Percentiles rank a stretch among this genome's conserved stretches.
Evolutionary conservation across 2,329 filamentous ascomycete species (phyloP).

Genomic region (Hymenoscyphus linearis): DNA sequence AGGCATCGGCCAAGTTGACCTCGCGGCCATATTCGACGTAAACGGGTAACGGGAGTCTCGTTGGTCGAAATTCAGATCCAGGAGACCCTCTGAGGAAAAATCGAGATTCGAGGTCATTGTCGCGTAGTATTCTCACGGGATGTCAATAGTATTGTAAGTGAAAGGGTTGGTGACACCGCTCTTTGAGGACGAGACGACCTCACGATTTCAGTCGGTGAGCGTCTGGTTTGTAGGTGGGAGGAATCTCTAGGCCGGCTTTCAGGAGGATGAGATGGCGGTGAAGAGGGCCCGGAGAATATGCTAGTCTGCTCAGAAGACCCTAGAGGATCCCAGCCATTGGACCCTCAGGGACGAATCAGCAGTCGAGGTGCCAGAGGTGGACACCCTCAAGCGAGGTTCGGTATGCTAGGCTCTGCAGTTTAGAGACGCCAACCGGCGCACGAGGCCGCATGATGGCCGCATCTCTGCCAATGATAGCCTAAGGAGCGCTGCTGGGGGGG

Average conservation of each 20-base stretch:
- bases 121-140: constrained; percentile 29
- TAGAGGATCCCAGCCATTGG: not conserved
- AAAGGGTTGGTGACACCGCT: constrained; percentile 32
- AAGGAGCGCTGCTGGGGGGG: not conserved
- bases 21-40: constrained; percentile 38
- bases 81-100: constrained; percentile 56
- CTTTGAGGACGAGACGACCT: constrained; percentile 29
- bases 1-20: constrained; percentile 32
- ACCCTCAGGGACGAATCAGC: constrained; percentile 18
- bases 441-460: not conserved
- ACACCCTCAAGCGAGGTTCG: constrained; percentile 6
- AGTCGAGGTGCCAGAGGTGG: not conserved
- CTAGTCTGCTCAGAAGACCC: constrained; percentile 4
- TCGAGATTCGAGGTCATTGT: constrained; percentile 52
- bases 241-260: constrained; percentile 17
- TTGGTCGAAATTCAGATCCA: constrained; percentile 57
- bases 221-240: constrained; percentile 21
- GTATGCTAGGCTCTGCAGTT: constrained; percentile 21
- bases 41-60: constrained; percentile 49
- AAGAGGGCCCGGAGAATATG: constrained; percentile 19
- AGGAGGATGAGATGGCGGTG: constrained; percentile 23
- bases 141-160: constrained; percentile 43
- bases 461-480: not conserved
- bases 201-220: constrained; percentile 31
- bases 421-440: not conserved